Evolutionary conservation across 139 green algal genomes (phyloP), one percentile per base, ranked within the genome.

Genomic region (Bryopsis sp.): DNA sequence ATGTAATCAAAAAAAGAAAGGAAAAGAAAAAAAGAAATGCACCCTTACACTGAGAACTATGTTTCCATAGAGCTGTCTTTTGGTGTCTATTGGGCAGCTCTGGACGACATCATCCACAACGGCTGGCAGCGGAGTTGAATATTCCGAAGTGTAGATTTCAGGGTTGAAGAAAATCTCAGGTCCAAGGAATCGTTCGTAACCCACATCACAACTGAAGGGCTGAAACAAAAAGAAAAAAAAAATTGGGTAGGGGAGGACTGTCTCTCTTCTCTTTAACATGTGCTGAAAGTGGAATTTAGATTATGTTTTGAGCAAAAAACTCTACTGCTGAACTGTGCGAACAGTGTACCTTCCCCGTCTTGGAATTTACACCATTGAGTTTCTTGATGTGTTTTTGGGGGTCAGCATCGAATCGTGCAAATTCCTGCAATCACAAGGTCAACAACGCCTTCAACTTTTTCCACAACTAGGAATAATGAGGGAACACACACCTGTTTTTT

Each of bases 81-180:
- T 75, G 11, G 81, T 87, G 79, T 95, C 88, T 59, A 95, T 95
- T 57, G 88, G 84, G 64, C 81, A 86, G 29, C 24, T 71, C 62
- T 83, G 77, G 36, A 95, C 84, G 33, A 77, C 77, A 2, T 74
- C 28, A 70, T 95, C 87, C 3, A 95, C 77, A 33, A 92, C 50
- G 72, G 85, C 71, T 22, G 86, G 86, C 62, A 92, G 67, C 11
- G 84, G 69, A 8, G 71, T 83, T 11, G 57, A 75, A 46, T 72
- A 81, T 34, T 85, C 68, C 37, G 67, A 74, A 19, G 68, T 68
- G 64, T 81, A 84, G 22, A 91, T 82, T 33, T 87, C 74, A 2
- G 87, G 85, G 7, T 67, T 61, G 81, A 94, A 94, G 76, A 91
- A 91, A 2, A 91, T 67, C 72, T 93, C 87, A 19, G 85, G 84